Evolutionary conservation across 139 green algal genomes (phyloP).

Genomic region (Chlamydomonas incerta): DNA sequence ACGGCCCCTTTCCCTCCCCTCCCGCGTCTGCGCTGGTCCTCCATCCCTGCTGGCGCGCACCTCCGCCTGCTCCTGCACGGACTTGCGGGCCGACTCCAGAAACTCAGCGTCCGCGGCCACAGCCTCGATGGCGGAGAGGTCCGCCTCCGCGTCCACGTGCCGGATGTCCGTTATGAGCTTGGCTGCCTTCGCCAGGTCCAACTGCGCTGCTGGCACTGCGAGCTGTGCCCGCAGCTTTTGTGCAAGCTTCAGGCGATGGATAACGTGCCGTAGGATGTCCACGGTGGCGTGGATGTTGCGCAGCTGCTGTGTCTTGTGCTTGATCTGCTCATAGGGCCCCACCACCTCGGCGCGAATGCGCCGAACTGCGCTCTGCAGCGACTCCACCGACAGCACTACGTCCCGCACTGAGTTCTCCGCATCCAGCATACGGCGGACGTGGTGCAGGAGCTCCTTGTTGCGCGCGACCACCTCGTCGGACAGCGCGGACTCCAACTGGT

Average conservation of each 20-base stretch:
- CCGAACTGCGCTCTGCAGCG: constrained; percentile 72
- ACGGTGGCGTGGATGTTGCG: constrained; percentile 70
- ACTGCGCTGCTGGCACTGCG: constrained; percentile 37
- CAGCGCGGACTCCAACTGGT: constrained; percentile 69
- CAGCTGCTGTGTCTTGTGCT: constrained; percentile 62
- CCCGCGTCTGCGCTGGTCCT: background rate
- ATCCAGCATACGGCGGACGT: constrained; percentile 64
- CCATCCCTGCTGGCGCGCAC: constrained; percentile 33
- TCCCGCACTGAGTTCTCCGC: constrained; percentile 68
- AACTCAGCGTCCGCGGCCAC: constrained; percentile 76
- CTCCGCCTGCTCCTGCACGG: constrained; percentile 70
- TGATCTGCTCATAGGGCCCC: constrained; percentile 70
- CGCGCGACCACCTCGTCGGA: constrained; percentile 61
- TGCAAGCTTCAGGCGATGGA: constrained; percentile 70
- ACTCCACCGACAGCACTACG: constrained; percentile 72
- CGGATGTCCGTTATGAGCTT: constrained; percentile 83
- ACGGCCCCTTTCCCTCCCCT: background rate
- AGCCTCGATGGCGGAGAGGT: constrained; percentile 69
- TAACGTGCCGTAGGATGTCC: constrained; percentile 76
- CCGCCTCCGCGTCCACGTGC: constrained; percentile 59
- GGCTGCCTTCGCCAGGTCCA: constrained; percentile 88
- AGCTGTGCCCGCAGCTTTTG: constrained; percentile 61
- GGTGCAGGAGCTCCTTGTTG: constrained; percentile 64
- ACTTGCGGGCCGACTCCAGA: constrained; percentile 52
- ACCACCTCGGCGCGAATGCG: constrained; percentile 75